Evolutionary conservation across 2,329 filamentous ascomycete species (phyloP), one percentile per base, ranked within the genome.

Genomic region (Fusarium sp.): DNA sequence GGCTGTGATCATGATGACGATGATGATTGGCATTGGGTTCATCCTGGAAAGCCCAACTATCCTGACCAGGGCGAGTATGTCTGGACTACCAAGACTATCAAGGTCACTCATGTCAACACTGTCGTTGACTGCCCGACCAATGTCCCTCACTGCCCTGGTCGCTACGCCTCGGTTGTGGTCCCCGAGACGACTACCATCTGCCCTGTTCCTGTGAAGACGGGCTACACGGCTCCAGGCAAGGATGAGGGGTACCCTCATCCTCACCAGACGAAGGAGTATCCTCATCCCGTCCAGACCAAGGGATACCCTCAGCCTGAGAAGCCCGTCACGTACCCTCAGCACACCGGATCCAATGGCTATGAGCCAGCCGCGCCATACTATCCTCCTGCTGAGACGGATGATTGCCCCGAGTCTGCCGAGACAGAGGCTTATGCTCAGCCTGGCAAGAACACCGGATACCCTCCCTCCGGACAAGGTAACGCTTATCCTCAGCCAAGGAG

Each of bases 161-260:
- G 76, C 68, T 73, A 75, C 61, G 77, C 77, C 58, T 83, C 81
- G 51, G 76, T 81, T 57, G 76, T 75, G 64, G 74, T 81, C 61
- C 74, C 80, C 36, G 76, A 79, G 63, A 79, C 78, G 65, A 82
- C 81, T 64, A 83, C 81, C 64, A 76, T 84, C 72, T 83, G 81
- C 79, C 82, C 82, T 20, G 79, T 83, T 7, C 74, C 80, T 40
- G 72, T 77, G 61, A 70, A 73, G 44, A 54, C 68, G 25, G 67
- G 38, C 25, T 65, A 57, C 65, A 60, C 33, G 44, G 61, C 59
- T 61, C 62, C 58, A 29, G 40, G 46, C 58, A 42, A 33, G 23
- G n/a, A 33, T 44, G 25, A 57, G 31, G 36, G 36, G 23, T 20
- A 54, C 63, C 10, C 58, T 49, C 23, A 29, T 10, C 8, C 50